phyloP scores from a whole-genome alignment of 208 protist species.

The Leishmania lainsoni region DNA sequence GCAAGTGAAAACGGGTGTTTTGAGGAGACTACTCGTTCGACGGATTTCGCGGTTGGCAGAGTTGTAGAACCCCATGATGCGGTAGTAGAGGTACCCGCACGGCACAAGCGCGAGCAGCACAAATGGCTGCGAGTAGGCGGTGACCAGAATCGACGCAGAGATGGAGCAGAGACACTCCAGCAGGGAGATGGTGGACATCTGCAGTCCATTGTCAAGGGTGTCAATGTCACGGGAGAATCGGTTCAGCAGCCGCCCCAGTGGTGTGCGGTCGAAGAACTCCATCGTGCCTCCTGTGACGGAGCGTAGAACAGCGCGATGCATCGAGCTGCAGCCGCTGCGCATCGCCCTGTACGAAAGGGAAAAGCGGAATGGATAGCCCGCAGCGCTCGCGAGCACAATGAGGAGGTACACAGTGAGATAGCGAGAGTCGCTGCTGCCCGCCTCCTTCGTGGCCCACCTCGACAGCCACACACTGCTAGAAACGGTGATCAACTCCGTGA shows the following conservation, averaged over 20 bases:
- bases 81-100: slow-evolving; percentile 84
- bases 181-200: slow-evolving; percentile 24
- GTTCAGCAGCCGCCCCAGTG: slow-evolving; percentile 94
- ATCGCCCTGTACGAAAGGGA: slow-evolving; percentile 29
- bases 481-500: slow-evolving; percentile 56
- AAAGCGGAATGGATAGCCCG: slow-evolving; percentile 42
- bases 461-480: slow-evolving; percentile 71
- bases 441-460: slow-evolving; percentile 53
- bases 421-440: slow-evolving; percentile 7
- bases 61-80: slow-evolving; percentile 90
- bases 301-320: slow-evolving; percentile 61
- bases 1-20: slow-evolving; percentile 94
- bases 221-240: slow-evolving; percentile 94
- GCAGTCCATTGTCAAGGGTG: slow-evolving; percentile 72
- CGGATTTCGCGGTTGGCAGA: slow-evolving; percentile 84
- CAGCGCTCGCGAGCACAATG: slow-evolving; percentile 32
- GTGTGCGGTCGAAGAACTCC: slow-evolving; percentile 95
- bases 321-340: slow-evolving; percentile 33
- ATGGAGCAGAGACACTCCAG: slow-evolving; percentile 59
- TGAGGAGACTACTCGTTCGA: slow-evolving; percentile 79
- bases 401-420: slow-evolving; percentile 59
- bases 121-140: slow-evolving; percentile 46
- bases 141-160: slow-evolving; percentile 52
- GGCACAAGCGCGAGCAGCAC: slow-evolving; percentile 53
- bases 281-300: slow-evolving; percentile 60